Evolutionary conservation across 495 filamentous ascomycete species (phyloP), one percentile per base, ranked within the genome.

Genomic region (Bombardia bombarda): DNA sequence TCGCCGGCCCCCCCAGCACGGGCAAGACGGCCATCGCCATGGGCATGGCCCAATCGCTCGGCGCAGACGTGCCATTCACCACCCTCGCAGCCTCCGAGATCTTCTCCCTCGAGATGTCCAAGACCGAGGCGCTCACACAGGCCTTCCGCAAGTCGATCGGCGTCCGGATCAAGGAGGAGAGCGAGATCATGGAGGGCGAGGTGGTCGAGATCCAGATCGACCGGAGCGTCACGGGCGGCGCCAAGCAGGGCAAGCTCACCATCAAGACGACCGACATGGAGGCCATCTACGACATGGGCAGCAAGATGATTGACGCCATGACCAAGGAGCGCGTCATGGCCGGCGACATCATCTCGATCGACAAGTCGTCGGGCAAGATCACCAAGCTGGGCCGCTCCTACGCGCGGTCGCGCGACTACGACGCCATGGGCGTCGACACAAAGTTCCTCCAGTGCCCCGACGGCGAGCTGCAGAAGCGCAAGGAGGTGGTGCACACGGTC

Each of bases 181-280:
- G 89, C 51, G 90, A 99, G 63, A 90, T 99, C 53, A 97, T 99
- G 65, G 90, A 96, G 69, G 92, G 92, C 47, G 92, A 99, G 65
- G 93, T 97, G 0, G 93, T 99, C 38, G 92, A 99, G 67, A 97
- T 99, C 49, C 93, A 97, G 65, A 97, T 96, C 51, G 92, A 99
- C 65, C 79, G 93, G 38, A 95, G 89, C 53, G 86, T 99, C 19
- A 97, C 92, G 3, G 92, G 92, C 26, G 84, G 86, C 63, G 89
- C 87, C 61, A 96, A 95, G 73, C 90, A 95, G 75, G 92, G 92
- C 52, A 99, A 97, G 65, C 84, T 99, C 50, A 99, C 92, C 7
- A 95, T 99, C 66, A 99, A 97, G 65, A 99, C 92, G 16, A 95
- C 90, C 52, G 93, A 99, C 58, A 99, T 99, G 92, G 92, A 99